Evolutionary conservation across 2,329 filamentous ascomycete species (phyloP), one percentile per base, ranked within the genome.

Genomic region (Scedosporium apiospermum): DNA sequence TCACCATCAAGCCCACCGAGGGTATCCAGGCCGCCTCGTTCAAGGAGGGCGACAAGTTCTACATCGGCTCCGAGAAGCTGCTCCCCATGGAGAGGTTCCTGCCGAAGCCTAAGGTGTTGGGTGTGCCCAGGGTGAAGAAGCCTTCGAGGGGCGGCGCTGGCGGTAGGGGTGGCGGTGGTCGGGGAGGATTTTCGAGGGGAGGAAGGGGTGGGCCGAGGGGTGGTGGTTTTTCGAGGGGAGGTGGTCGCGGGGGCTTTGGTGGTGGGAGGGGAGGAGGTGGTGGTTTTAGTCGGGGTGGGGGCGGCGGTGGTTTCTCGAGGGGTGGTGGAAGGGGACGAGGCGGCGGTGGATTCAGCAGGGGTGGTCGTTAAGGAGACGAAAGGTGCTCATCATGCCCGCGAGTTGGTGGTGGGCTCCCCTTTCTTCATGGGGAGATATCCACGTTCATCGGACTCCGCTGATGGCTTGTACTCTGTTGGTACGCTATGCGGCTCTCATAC

Each of bases 21-120:
- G 95, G 95, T 70, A 98, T 99, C 75, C 90, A 96, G 77, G 92
- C 95, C 65, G 86, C 88, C 64, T 95, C 90, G 49, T 99, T 98
- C 87, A 96, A 97, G 82, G 79, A 88, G 66, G 95, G 95, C 73
- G 95, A 98, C 82, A 96, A 96, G 80, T 96, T 99, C 79, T 99
- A 88, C 82, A 96, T 98, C 72, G 90, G 88, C 69, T 85, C 88
- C 71, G 95, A 98, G 80, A 99, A 97, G 82, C 86, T 97, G 61
- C 82, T 99, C 65, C 93, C 95, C 55, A 80, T 98, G 70, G 95
- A 99, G 77, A 92, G 89, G 82, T 99, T 99, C 83, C 81, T 98
- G 64, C 95, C 95, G 67, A 96, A 93, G 82, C 93, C 93, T 62
- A 97, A 97, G 82, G 80, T 79, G 41, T 80, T 82, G 68, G 88